phyloP scores from a whole-genome alignment of 768 basidiomycete species.

The Termitomyces sp. region DNA sequence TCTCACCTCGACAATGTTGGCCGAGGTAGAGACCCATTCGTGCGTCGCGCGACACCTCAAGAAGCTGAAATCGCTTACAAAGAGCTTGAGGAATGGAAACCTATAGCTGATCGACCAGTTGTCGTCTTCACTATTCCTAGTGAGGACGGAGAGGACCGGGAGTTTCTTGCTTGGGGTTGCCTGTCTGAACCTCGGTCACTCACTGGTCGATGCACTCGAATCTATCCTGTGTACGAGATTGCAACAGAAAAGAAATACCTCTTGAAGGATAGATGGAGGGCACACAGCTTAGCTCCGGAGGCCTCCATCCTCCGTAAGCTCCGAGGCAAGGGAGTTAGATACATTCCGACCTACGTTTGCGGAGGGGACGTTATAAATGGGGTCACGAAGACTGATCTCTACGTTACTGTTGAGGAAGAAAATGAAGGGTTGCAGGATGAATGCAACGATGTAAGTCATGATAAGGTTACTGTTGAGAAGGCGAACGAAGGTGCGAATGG shows the following conservation, averaged over 20 bases:
- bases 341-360: conserved; percentile 21
- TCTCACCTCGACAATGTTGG: too few species aligned
- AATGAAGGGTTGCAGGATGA: too few species aligned
- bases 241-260: neutral
- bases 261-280: too few species aligned
- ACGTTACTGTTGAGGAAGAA: too few species aligned
- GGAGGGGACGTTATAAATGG: conserved; percentile 23
- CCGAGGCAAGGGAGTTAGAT: conserved; percentile 3
- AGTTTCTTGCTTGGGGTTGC: conserved; percentile 4
- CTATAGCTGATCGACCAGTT: neutral
- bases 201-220: conserved; percentile 15
- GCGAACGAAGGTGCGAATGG: neutral
- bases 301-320: conserved; percentile 15
- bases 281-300: conserved; percentile 12
- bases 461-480: neutral
- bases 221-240: conserved; percentile 6
- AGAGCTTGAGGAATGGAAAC: too few species aligned
- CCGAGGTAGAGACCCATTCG: too few species aligned
- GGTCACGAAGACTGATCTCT: too few species aligned
- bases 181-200: conserved; percentile 9
- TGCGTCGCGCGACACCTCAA: too few species aligned
- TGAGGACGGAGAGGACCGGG: neutral
- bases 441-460: too few species aligned
- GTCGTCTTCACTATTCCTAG: conserved; percentile 7
- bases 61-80: too few species aligned